A percentile compares a stretch with the other conserved stretches of the same genome.
phyloP scores from a whole-genome alignment of 108 stramenopile species.

The Cyclotella distinguenda region DNA sequence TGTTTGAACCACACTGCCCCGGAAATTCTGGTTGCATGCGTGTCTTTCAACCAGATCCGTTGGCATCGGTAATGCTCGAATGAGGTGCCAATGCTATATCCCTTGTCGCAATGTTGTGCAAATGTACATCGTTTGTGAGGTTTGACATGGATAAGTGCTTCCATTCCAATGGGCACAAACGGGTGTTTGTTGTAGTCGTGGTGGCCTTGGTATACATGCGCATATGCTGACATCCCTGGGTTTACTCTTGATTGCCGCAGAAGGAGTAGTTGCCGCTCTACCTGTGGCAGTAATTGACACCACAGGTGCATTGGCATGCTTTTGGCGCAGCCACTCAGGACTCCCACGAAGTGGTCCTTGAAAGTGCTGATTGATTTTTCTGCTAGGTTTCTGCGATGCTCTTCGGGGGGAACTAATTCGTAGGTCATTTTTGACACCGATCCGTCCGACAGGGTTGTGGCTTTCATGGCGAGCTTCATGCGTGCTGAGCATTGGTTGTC shows the following conservation, averaged over 20 bases:
- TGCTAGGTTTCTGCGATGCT: conserved; percentile 43
- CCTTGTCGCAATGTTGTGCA: not conserved
- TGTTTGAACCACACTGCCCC: not conserved
- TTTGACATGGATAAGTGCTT: conserved; percentile 23
- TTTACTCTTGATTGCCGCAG: conserved; percentile 39
- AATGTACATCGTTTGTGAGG: conserved; percentile 17
- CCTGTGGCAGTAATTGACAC: conserved; percentile 41
- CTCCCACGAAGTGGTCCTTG: conserved; percentile 45
- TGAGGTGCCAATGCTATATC: conserved; percentile 12
- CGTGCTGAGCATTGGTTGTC: conserved; percentile 21
- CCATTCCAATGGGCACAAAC: conserved; percentile 37
- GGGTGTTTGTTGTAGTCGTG: conserved; percentile 44
- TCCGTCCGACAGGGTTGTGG: no score
- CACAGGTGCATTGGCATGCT: conserved; percentile 39
- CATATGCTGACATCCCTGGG: conserved; percentile 21
- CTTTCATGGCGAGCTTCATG: conserved; percentile 7
- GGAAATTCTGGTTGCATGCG: conserved; percentile 2
- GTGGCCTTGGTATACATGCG: conserved; percentile 1
- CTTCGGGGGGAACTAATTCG: conserved; percentile 41
- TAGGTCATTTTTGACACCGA: no score
- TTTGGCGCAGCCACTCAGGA: conserved; percentile 23
- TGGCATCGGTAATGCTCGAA: conserved; percentile 16
- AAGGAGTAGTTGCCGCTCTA: conserved; percentile 29
- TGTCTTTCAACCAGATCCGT: conserved; percentile 1
- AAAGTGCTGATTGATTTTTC: conserved; percentile 49